phyloP scores from a whole-genome alignment of 495 filamentous ascomycete species.

The Penicillium longicatenatum region DNA sequence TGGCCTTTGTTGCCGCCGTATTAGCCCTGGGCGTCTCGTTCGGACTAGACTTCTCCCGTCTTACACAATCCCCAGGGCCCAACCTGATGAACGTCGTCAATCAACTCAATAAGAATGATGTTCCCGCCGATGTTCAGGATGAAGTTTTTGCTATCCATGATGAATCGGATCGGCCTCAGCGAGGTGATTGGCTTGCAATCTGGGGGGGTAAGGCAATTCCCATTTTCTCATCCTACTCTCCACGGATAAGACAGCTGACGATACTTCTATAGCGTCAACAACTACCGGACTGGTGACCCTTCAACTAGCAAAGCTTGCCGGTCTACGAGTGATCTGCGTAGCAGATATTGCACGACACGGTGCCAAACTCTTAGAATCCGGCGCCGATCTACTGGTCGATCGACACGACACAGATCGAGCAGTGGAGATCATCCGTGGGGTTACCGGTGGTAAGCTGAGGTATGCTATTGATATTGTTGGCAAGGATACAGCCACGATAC shows the following conservation, averaged over 20 bases:
- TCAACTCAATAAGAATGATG: conserved; percentile 31
- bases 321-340: conserved; percentile 58
- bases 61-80: conserved; percentile 47
- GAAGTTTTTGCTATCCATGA: conserved; percentile 54
- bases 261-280: conserved; percentile 46
- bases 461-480: conserved; percentile 67
- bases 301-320: conserved; percentile 61
- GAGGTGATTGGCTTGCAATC: conserved; percentile 66
- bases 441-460: conserved; percentile 54
- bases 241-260: conserved; percentile 2
- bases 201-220: conserved; percentile 60
- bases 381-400: conserved; percentile 63
- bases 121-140: conserved; percentile 54
- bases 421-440: conserved; percentile 57
- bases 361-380: conserved; percentile 49
- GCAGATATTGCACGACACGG: conserved; percentile 66
- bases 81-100: conserved; percentile 50
- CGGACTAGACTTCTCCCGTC: conserved; percentile 56
- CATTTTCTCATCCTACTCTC: neutral
- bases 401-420: conserved; percentile 60
- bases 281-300: conserved; percentile 60
- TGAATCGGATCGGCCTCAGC: conserved; percentile 43
- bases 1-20: conserved; percentile 63
- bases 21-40: conserved; percentile 62
- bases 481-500: conserved; percentile 53